These are phyloP conservation scores for Paramyrothecium sp. DNA, from an alignment of 2,329 filamentous ascomycete species.

Conservation along the genomic window DNA sequence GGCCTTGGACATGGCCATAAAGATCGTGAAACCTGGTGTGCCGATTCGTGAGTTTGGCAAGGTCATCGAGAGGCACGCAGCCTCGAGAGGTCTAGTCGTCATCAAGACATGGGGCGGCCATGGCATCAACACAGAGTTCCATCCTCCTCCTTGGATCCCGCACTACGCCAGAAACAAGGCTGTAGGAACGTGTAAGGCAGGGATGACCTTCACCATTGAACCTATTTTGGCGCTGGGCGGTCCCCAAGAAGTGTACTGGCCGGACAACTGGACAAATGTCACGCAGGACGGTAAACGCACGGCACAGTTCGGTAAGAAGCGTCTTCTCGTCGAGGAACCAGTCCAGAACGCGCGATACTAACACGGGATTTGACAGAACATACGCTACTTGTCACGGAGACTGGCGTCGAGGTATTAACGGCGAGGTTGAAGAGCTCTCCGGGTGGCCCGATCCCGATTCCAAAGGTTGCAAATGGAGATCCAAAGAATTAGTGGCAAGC, in stretches of 20 bases:
- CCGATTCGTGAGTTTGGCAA: constrained; percentile 92
- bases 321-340: not conserved
- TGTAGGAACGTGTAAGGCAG: constrained; percentile 87
- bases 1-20: constrained; percentile 86
- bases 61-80: constrained; percentile 92
- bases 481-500: no score
- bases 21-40: constrained; percentile 88
- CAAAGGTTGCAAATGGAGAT: no score
- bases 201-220: constrained; percentile 99
- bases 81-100: constrained; percentile 79
- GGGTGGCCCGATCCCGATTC: constrained; percentile 67
- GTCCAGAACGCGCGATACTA: no score
- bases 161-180: constrained; percentile 99
- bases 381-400: constrained; percentile 78
- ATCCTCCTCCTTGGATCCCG: constrained; percentile 89
- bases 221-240: constrained; percentile 96
- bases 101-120: constrained; percentile 97
- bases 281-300: constrained; percentile 87
- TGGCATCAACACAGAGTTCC: constrained; percentile 91
- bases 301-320: constrained; percentile 79
- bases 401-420: constrained; percentile 79
- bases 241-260: constrained; percentile 93
- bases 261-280: constrained; percentile 96
- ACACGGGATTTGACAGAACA: constrained; percentile 67
- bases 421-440: constrained; percentile 71